Evolutionary conservation across 768 basidiomycete species (phyloP).

Genomic region (Rubroboletus pulcherrimus): DNA sequence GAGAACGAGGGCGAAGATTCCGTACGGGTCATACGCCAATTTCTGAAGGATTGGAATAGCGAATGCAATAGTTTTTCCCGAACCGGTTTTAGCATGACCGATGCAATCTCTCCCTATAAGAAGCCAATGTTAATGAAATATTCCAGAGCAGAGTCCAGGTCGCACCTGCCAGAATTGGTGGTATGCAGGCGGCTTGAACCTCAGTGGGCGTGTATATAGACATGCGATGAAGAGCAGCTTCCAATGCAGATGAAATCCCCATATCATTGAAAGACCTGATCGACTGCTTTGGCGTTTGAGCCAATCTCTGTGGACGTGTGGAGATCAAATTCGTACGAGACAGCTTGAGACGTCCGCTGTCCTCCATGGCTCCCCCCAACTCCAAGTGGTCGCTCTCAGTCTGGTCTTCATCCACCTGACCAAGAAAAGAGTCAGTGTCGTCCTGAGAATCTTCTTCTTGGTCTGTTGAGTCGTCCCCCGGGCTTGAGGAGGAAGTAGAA

Average conservation of each 20-base stretch:
- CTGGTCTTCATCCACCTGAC: not conserved
- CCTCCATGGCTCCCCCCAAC: conserved; percentile 4
- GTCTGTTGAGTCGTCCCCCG: conserved; percentile 12
- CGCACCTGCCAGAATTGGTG: conserved; percentile 73
- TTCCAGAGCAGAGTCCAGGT: not conserved
- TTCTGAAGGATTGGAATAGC: conserved; percentile 92
- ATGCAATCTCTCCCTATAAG: conserved; percentile 87
- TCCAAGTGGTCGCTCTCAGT: not conserved
- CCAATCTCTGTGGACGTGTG: conserved; percentile 2
- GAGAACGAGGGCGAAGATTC: conserved; percentile 88
- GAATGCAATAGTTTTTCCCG: conserved; percentile 97
- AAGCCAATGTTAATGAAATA: not conserved
- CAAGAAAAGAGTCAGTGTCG: conserved; percentile 7
- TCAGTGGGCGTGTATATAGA: conserved; percentile 83
- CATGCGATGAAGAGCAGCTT: conserved; percentile 69
- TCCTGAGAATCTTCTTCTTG: conserved; percentile 21
- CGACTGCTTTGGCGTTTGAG: conserved; percentile 6
- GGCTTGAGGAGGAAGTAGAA: conserved; percentile 5
- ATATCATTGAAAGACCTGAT: conserved; percentile 49
- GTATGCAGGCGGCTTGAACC: conserved; percentile 88
- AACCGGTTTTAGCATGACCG: conserved; percentile 96
- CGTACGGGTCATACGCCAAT: conserved; percentile 86
- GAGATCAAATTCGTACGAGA: conserved; percentile 22
- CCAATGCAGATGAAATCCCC: conserved; percentile 57
- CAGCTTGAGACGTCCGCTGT: conserved; percentile 15